These are phyloP conservation scores for Trypanosoma boissoni DNA, from an alignment of 208 protist species.

Conservation along the genomic window DNA sequence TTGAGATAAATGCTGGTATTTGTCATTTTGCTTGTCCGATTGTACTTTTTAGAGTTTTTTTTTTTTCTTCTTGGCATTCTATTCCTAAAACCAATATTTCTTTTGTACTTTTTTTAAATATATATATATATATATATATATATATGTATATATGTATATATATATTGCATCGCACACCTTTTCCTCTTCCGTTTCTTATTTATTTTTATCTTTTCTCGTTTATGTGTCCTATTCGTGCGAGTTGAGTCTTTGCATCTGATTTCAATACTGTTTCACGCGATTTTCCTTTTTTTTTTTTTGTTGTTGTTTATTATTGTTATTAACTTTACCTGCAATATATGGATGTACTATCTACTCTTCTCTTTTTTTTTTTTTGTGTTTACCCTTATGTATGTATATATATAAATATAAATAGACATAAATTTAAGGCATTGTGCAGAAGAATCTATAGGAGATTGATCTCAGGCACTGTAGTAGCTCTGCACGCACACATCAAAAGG, in stretches of 20 bases:
- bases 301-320: constrained; percentile 17
- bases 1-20: constrained; percentile 12
- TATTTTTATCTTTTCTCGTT: background rate
- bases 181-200: background rate
- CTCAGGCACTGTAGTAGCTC: no score
- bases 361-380: constrained; percentile 2
- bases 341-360: background rate
- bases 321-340: constrained; percentile 7
- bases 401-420: no score
- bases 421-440: no score
- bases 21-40: background rate
- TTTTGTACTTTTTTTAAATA: no score
- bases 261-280: background rate
- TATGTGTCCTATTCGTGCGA: background rate
- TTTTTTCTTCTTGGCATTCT: constrained; percentile 7
- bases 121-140: constrained; percentile 2
- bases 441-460: no score
- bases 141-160: background rate
- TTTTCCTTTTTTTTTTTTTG: constrained; percentile 8
- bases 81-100: background rate
- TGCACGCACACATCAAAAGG: no score
- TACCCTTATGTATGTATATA: background rate
- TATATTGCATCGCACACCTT: background rate
- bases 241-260: background rate
- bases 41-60: constrained; percentile 5